phyloP scores from a whole-genome alignment of 805 yeast species.

The Dipodascopsis uninucleata region DNA sequence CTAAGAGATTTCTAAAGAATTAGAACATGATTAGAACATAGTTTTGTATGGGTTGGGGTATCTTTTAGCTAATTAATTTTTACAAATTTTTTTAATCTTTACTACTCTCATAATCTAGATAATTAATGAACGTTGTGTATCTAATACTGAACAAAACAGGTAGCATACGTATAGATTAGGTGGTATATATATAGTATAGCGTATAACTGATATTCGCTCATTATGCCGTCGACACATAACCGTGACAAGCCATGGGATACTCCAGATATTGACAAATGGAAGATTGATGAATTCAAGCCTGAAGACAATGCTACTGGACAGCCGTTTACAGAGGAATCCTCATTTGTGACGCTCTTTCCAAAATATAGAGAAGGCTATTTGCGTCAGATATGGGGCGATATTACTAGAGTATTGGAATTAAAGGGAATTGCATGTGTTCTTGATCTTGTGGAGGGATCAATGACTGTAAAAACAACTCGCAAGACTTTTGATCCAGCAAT shows the following conservation, averaged over 20 bases:
- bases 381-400: constrained; percentile 89
- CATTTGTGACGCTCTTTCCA: constrained; percentile 92
- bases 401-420: constrained; percentile 70
- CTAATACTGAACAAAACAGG: too few species aligned
- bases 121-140: too few species aligned
- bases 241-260: constrained; percentile 70
- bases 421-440: constrained; percentile 72
- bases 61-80: too few species aligned
- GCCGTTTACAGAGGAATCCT: constrained; percentile 92
- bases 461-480: constrained; percentile 94
- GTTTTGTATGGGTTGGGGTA: too few species aligned
- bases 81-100: too few species aligned
- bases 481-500: constrained; percentile 94
- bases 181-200: too few species aligned
- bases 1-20: too few species aligned
- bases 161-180: too few species aligned
- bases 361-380: constrained; percentile 91
- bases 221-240: constrained; percentile 89
- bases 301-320: constrained; percentile 84
- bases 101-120: too few species aligned
- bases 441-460: constrained; percentile 92
- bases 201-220: too few species aligned
- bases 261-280: constrained; percentile 53
- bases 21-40: too few species aligned
- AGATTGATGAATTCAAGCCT: constrained; percentile 77